Evolutionary conservation across 768 basidiomycete species (phyloP).

Genomic region (Neoboletus magnificus): DNA sequence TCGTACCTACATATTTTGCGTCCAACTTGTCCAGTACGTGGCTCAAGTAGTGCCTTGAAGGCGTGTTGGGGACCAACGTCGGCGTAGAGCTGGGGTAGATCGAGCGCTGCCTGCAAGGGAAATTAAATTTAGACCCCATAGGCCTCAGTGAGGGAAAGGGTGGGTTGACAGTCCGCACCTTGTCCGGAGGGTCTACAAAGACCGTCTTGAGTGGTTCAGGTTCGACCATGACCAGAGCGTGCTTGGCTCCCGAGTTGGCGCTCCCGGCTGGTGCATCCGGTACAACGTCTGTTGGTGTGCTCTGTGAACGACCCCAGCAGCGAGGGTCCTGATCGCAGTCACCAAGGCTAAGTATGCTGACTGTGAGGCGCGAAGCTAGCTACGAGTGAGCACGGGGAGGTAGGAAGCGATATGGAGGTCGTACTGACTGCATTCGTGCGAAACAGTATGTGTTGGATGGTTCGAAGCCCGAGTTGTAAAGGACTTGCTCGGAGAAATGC

Average conservation of each 20-base stretch:
- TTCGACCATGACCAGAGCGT: neutral
- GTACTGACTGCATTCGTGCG: constrained; percentile 24
- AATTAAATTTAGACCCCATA: no score
- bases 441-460: constrained; percentile 14
- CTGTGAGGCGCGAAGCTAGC: constrained; percentile 25
- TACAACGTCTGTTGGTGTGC: neutral
- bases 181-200: constrained; percentile 22
- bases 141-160: no score
- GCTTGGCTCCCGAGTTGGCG: neutral
- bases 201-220: constrained; percentile 5
- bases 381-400: neutral
- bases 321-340: constrained; percentile 15
- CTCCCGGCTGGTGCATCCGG: neutral
- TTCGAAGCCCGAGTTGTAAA: neutral
- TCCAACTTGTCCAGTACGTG: no score
- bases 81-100: no score
- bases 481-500: constrained; percentile 7
- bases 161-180: constrained; percentile 10
- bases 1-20: no score
- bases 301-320: constrained; percentile 7
- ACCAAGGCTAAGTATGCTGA: constrained; percentile 18
- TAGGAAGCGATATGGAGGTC: neutral
- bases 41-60: no score
- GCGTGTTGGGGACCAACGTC: no score
- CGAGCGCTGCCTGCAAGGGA: no score